Base-by-base conservation (phyloP, 2,329 filamentous ascomycete species). In the Coleophoma crateriformis region DNA sequence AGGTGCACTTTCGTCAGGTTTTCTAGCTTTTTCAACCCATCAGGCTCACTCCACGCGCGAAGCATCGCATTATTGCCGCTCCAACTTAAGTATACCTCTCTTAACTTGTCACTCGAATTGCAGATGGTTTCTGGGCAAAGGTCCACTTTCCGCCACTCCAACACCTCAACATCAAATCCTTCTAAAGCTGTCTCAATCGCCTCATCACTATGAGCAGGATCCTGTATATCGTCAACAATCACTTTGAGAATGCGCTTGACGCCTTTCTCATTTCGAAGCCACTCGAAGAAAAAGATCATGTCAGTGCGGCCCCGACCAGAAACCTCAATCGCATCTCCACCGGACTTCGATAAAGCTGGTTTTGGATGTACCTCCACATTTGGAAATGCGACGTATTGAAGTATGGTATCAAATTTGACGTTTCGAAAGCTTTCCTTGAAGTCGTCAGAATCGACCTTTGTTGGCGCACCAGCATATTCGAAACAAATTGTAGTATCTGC, bases 31-130 rank as follows among this genome's bases (percentile, higher is more conserved):
- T 50, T 47, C 46, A 61, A 49, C 2, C 64, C 65, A 2, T 55
- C 60, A 2, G 50, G 44, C 7, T 61, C 62, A 20, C 60, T 59
- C 66, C 67, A 68, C 0, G 58, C 61, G 14, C 59, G 51, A 7
- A 69, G 53, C 7, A 67, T 59, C 4, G 65, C 60, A 43, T 65
- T 65, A 47, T 64, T 68, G 3, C 67, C 64, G 43, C 59, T 62
- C 59, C 59, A 67, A 34, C 63, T 62, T 1, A 69, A 53, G 7
- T 59, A 48, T 4, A 68, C 50, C 40, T 62, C 57, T 27, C 52
- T 45, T 2, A 57, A 57, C 12, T 54, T 43, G 0, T 50, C 50
- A 3, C 53, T 53, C 0, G 53, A 57, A 12, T 49, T 47, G 4
- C 46, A 49, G 7, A 67, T 59, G 2, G 57, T 55, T 8, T 61